These are phyloP conservation scores for Colletotrichum lentis DNA, from an alignment of 2,329 filamentous ascomycete genomes.

Conservation along the genomic window DNA sequence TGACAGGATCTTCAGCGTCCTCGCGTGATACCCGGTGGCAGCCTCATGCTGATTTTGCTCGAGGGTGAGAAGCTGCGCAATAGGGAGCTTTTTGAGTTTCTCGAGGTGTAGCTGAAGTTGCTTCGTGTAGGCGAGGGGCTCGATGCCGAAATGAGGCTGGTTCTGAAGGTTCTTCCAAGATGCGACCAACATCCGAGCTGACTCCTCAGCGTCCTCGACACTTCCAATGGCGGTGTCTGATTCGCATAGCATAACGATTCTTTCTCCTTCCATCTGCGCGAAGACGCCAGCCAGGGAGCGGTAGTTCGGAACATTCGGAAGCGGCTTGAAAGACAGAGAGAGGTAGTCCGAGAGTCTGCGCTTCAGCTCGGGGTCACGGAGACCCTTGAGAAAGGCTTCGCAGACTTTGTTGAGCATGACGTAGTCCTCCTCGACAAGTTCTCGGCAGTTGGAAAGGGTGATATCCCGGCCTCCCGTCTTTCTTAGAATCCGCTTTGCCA, in stretches of 20 bases:
- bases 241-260: conserved; percentile 58
- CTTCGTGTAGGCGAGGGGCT: conserved; percentile 61
- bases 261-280: conserved; percentile 65
- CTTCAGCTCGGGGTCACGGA: conserved; percentile 57
- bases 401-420: conserved; percentile 61
- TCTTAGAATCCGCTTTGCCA: conserved; percentile 60
- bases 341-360: conserved; percentile 55
- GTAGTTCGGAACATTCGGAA: conserved; percentile 43
- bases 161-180: conserved; percentile 58
- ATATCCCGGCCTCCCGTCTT: conserved; percentile 60
- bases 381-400: conserved; percentile 62
- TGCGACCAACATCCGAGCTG: conserved; percentile 50
- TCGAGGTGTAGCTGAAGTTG: conserved; percentile 60
- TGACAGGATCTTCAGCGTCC: conserved; percentile 42
- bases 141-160: conserved; percentile 51
- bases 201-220: conserved; percentile 47
- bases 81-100: conserved; percentile 59
- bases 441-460: conserved; percentile 55
- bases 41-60: conserved; percentile 64
- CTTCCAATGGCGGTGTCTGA: conserved; percentile 48
- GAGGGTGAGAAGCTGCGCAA: conserved; percentile 62
- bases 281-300: conserved; percentile 64
- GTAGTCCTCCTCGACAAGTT: conserved; percentile 56
- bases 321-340: conserved; percentile 55
- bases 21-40: conserved; percentile 54